Evolutionary conservation across 176 grass and related monocot genomes (phyloP).

Genomic region (Musa schizocarpa): DNA sequence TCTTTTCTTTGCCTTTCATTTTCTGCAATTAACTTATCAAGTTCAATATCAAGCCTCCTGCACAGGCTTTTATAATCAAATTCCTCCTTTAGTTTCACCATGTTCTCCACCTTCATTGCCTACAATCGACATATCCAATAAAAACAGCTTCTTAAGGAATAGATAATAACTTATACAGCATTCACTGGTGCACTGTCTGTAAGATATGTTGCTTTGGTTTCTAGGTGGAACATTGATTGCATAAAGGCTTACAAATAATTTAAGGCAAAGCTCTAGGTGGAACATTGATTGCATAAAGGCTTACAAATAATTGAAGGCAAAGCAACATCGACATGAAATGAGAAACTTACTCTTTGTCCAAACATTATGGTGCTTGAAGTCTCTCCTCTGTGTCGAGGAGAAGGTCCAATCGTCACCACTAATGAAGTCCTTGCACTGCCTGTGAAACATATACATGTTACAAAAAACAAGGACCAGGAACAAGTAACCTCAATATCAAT

Average conservation of each 20-base stretch:
- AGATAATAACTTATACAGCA: background rate
- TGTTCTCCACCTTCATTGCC: constrained; percentile 99
- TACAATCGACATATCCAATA: constrained; percentile 18
- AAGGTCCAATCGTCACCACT: constrained; percentile 97
- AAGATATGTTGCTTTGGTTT: background rate
- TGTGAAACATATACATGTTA: constrained; percentile 36
- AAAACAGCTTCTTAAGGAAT: constrained; percentile 14
- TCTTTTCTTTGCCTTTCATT: constrained; percentile 87
- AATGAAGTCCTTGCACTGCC: constrained; percentile 96
- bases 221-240: background rate
- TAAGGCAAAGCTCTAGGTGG: background rate
- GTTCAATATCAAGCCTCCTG: constrained; percentile 88
- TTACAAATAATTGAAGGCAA: background rate
- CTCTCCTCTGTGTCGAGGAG: constrained; percentile 91
- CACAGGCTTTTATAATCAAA: constrained; percentile 99
- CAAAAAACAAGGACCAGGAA: constrained; percentile 16
- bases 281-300: background rate
- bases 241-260: background rate
- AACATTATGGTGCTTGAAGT: constrained; percentile 99
- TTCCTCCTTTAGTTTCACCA: constrained; percentile 99
- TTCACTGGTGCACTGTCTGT: background rate
- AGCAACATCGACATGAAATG: constrained; percentile 12
- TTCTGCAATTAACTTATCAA: constrained; percentile 88
- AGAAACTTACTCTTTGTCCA: constrained; percentile 85
- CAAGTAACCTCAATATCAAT: background rate